Percentiles rank a stretch among this genome's conserved stretches.
These are phyloP conservation scores for Narthecium ossifragum DNA, from an alignment of 106 monocot species.

Conservation along the genomic window DNA sequence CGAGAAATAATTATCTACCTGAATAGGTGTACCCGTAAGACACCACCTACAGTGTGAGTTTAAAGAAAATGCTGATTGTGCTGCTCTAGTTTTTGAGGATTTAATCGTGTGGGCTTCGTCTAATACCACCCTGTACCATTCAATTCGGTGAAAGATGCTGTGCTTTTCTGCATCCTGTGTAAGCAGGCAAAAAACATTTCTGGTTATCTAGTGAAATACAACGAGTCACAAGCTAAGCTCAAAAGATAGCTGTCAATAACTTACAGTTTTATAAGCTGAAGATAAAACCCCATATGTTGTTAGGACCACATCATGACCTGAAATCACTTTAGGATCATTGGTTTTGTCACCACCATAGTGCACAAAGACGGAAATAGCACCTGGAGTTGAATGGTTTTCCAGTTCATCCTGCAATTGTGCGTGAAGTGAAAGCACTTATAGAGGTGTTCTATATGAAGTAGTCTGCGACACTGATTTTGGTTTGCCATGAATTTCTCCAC, in stretches of 20 bases:
- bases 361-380: constrained; percentile 70
- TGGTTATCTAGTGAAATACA: background rate
- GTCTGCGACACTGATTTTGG: too few relatives aligned
- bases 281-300: constrained; percentile 81
- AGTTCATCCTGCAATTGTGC: constrained; percentile 62
- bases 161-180: constrained; percentile 16
- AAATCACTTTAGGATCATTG: constrained; percentile 37
- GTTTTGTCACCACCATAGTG: constrained; percentile 82
- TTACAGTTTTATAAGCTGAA: constrained; percentile 51
- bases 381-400: constrained; percentile 60
- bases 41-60: constrained; percentile 75
- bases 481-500: too few relatives aligned
- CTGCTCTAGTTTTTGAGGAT: constrained; percentile 56
- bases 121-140: constrained; percentile 80
- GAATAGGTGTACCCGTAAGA: constrained; percentile 85
- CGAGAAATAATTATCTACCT: constrained; percentile 35
- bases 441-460: too few relatives aligned
- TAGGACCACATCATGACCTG: constrained; percentile 62
- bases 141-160: constrained; percentile 67
- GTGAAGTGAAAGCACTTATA: too few relatives aligned
- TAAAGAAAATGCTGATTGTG: constrained; percentile 64
- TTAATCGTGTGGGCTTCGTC: constrained; percentile 95
- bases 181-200: background rate
- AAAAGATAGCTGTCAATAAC: background rate
- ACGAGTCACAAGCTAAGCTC: background rate